phyloP scores from a whole-genome alignment of 1,139 yeast species.

The Yamadazyma songkhlaensis region DNA sequence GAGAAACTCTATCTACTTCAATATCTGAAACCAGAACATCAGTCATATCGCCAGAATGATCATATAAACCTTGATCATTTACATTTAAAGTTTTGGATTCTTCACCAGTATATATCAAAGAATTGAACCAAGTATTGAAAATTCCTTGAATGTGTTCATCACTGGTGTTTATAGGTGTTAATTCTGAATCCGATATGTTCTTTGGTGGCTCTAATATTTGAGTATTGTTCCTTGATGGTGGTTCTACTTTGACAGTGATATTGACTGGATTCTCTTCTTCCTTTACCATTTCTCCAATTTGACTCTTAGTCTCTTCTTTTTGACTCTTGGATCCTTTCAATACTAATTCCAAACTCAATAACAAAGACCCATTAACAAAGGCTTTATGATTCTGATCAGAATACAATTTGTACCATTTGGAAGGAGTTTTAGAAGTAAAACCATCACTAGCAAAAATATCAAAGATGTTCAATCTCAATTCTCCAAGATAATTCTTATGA shows the following conservation, averaged over 20 bases:
- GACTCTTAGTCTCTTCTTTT: neutral
- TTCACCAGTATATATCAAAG: constrained; percentile 31
- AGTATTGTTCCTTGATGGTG: constrained; percentile 18
- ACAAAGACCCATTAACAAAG: constrained; percentile 57
- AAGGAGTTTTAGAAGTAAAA: constrained; percentile 23
- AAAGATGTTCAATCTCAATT: constrained; percentile 43
- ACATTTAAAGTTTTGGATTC: constrained; percentile 23
- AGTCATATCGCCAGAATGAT: constrained; percentile 21
- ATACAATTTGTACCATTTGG: constrained; percentile 51
- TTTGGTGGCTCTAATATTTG: neutral
- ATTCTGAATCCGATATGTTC: constrained; percentile 3
- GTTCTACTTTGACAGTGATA: constrained; percentile 16
- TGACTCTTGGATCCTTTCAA: constrained; percentile 15
- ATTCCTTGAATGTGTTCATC: constrained; percentile 11
- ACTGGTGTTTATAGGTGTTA: constrained; percentile 5
- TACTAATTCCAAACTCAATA: constrained; percentile 49
- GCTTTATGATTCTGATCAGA: constrained; percentile 45
- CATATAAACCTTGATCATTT: constrained; percentile 45
- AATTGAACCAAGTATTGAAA: constrained; percentile 28
- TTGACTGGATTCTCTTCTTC: constrained; percentile 1
- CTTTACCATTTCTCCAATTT: neutral
- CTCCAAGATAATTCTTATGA: constrained; percentile 55
- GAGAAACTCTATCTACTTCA: constrained; percentile 7
- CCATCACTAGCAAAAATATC: constrained; percentile 34
- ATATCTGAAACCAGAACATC: constrained; percentile 17